These are phyloP conservation scores for Haematococcus sp. DNA, from an alignment of 139 green algal genomes.

Conservation along the genomic window DNA sequence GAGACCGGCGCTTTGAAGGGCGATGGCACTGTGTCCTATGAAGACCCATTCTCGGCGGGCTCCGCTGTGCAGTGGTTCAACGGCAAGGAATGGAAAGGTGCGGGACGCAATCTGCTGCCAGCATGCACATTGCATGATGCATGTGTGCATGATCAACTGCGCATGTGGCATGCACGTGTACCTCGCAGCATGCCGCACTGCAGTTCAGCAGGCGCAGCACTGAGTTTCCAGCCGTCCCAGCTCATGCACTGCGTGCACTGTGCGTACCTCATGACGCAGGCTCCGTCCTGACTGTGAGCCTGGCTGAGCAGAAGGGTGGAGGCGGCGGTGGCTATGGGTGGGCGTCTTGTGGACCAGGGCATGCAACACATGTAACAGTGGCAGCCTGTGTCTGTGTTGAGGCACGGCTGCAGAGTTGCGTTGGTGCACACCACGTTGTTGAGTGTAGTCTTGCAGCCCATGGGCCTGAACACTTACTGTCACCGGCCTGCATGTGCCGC, in stretches of 20 bases:
- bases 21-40: constrained; percentile 61
- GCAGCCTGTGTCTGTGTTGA: background rate
- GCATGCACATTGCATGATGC: too few species aligned
- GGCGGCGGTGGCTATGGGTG: constrained; percentile 21
- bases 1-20: constrained; percentile 76
- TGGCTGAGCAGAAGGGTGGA: constrained; percentile 53
- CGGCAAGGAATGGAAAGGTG: constrained; percentile 81
- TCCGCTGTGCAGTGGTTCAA: constrained; percentile 85
- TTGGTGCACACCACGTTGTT: too few species aligned
- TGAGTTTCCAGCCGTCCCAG: background rate
- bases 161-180: too few species aligned
- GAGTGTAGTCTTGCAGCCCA: too few species aligned
- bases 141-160: too few species aligned
- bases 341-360: background rate
- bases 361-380: background rate
- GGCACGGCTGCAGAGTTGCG: too few species aligned
- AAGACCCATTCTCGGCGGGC: constrained; percentile 76
- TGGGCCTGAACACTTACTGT: too few species aligned
- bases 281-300: constrained; percentile 44
- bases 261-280: constrained; percentile 23
- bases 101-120: too few species aligned
- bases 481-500: too few species aligned
- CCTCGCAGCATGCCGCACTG: too few species aligned
- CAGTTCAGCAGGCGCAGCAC: background rate
- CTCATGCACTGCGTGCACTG: background rate